Evolutionary conservation across 2,329 filamentous ascomycete species (phyloP), one percentile per base, ranked within the genome.

Genomic region (Fusarium sp.): DNA sequence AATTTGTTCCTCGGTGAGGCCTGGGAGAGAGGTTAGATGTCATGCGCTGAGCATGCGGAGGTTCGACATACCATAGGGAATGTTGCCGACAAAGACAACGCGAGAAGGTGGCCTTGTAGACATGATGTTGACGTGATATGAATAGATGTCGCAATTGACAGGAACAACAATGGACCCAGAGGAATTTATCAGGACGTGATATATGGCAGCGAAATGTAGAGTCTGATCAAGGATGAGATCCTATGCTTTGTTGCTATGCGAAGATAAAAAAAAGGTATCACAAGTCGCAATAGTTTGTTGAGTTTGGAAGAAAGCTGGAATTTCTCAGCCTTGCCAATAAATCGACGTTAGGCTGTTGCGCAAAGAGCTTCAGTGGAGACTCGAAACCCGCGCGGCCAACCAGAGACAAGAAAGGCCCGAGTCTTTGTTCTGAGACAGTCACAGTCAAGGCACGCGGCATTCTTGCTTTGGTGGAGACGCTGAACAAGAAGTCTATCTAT

Each of bases 1-100:
- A 75, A 99, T 97, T 79, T 97, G 93, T 79, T 98, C 94, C 82
- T 99, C 96, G 30, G 94, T 97, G 70, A 98, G 90, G 69, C 95
- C 94, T 97, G 76, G n/a, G 25, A 23, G 3, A 18, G 16, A 13
- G 7, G 68, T 79, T 54, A 78, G 76, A 52, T 31, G n/a, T 14
- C 23, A 54, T 48, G 55, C 21, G 55, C 42, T 61, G 55, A 12
- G 25, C 7, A 39, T 16, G 41, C n/a, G 23, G n/a, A 28, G 30
- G 25, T 34, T 4, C n/a, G 7, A 56, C 81, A 71, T 81, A 91
- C 90, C 92, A 81, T 94, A 94, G n/a, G 91, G 90, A 72, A 93
- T 94, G 77, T 95, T 94, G 70, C 92, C 93, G 62, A 95, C 92
- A 79, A 96, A 96, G 65, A 95, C 91, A 28, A 94, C 91, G 67